phyloP scores from a whole-genome alignment of 306 rosid species.

The Ochetophila trinervis region DNA sequence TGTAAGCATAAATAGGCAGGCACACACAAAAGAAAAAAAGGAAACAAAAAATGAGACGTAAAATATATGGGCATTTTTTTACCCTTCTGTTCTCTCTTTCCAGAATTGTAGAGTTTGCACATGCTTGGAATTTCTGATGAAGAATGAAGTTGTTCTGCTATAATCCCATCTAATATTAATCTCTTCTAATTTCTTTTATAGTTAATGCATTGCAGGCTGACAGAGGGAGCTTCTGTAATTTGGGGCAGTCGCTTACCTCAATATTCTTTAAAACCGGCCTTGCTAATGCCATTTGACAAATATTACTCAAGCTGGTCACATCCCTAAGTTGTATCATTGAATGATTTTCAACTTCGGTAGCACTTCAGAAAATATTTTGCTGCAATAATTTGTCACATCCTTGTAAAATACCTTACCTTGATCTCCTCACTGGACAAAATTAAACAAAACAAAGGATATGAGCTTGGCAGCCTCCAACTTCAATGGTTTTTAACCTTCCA shows the following conservation, averaged over 20 bases:
- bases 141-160: background rate
- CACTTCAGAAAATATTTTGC: background rate
- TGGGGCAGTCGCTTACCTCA: conserved; percentile 14
- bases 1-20: too few species aligned
- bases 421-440: conserved; percentile 12
- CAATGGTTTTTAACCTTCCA: conserved; percentile 1
- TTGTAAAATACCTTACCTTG: conserved; percentile 6
- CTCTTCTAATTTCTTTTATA: conserved; percentile 19
- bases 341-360: conserved; percentile 16
- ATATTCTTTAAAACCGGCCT: conserved; percentile 1
- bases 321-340: conserved; percentile 10
- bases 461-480: conserved; percentile 13
- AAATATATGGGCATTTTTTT: background rate
- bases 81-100: conserved; percentile 7
- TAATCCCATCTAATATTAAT: background rate
- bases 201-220: background rate
- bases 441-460: conserved; percentile 12
- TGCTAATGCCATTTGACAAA: background rate
- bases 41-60: background rate
- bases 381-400: conserved; percentile 1
- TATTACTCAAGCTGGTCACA: conserved; percentile 13
- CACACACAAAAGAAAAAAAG: too few species aligned
- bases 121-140: conserved; percentile 7
- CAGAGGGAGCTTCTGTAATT: conserved; percentile 6
- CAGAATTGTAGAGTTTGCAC: background rate